phyloP scores from a whole-genome alignment of 2,329 filamentous ascomycete genomes.

The Sclerotinia borealis region DNA sequence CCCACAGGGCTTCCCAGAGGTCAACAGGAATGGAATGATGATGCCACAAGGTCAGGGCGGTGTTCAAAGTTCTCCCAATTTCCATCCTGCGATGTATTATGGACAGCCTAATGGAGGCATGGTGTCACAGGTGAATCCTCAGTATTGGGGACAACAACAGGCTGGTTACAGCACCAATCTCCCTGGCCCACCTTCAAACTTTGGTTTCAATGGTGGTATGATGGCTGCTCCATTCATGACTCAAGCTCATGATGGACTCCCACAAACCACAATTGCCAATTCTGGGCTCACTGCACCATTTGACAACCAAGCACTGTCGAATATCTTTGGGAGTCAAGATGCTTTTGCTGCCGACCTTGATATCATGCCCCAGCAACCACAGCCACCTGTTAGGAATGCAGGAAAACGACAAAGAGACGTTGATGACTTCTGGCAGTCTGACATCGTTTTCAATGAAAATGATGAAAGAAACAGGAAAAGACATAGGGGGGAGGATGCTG shows the following conservation, averaged over 20 bases:
- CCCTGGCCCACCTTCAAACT: no score
- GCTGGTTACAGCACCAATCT: no score
- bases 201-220: background rate
- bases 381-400: background rate
- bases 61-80: background rate
- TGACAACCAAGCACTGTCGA: background rate
- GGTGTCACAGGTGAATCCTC: background rate
- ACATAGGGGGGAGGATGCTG: background rate
- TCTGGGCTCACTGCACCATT: background rate
- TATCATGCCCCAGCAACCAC: background rate
- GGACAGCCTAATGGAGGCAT: background rate
- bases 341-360: background rate
- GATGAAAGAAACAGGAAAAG: background rate
- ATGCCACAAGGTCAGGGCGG: background rate
- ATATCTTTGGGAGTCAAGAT: background rate
- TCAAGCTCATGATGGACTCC: background rate
- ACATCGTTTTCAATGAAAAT: background rate
- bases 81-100: background rate
- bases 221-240: background rate
- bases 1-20: background rate
- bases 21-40: background rate
- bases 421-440: background rate
- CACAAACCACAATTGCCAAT: background rate
- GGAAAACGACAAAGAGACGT: background rate
- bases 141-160: background rate